These are phyloP conservation scores for Lactifluus volemus DNA, from an alignment of 768 basidiomycete genomes.

Conservation along the genomic window DNA sequence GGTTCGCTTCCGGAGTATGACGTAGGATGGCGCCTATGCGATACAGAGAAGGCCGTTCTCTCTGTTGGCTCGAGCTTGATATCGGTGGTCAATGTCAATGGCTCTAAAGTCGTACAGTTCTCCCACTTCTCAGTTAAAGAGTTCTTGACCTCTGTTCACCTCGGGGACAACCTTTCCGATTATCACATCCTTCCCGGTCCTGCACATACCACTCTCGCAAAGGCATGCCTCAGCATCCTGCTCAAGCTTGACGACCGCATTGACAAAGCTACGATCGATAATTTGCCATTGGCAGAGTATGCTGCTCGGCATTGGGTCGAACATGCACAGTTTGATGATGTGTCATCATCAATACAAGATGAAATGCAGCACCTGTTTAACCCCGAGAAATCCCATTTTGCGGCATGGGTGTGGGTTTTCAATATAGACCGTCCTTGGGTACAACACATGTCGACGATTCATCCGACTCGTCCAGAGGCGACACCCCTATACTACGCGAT, in stretches of 20 bases:
- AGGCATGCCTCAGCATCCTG: not conserved
- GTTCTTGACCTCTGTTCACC: not conserved
- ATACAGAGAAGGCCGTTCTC: not conserved
- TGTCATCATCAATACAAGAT: no score
- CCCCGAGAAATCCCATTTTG: no score
- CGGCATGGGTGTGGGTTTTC: no score
- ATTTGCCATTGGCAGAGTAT: no score
- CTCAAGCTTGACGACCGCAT: not conserved
- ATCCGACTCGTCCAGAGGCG: not conserved
- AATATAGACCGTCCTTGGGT: not conserved
- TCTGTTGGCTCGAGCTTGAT: slow-evolving; percentile 4
- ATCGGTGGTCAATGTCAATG: not conserved
- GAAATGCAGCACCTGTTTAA: no score
- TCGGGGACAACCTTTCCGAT: not conserved
- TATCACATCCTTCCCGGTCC: not conserved
- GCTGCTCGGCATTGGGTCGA: no score
- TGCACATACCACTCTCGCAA: not conserved
- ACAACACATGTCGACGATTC: not conserved
- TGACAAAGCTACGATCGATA: no score
- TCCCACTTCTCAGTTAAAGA: slow-evolving; percentile 3
- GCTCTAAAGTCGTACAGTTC: not conserved
- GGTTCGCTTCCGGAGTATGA: not conserved
- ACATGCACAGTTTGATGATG: no score
- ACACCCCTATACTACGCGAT: no score
- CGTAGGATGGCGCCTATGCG: not conserved